A percentile compares a stretch with the other conserved stretches of the same genome.
These are phyloP conservation scores for Nannizziopsis barbatae DNA, from an alignment of 2,329 filamentous ascomycete species.

Conservation along the genomic window DNA sequence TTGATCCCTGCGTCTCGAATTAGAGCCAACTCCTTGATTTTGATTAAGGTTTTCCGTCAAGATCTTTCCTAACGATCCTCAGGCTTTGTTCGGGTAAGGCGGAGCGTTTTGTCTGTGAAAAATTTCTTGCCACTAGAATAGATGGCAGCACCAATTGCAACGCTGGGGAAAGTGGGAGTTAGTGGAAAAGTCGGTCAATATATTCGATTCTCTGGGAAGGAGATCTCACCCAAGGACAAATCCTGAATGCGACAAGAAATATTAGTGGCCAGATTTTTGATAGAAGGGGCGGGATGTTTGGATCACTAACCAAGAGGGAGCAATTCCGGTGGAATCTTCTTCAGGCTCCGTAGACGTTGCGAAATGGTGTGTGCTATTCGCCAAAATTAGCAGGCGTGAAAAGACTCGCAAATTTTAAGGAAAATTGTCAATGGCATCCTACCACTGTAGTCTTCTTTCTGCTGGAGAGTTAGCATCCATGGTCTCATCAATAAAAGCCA, in stretches of 20 bases:
- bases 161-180: constrained; percentile 29
- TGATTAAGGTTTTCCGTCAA: not conserved
- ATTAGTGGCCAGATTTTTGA: not conserved
- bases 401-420: not conserved
- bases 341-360: constrained; percentile 81
- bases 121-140: constrained; percentile 81
- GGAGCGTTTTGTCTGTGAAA: constrained; percentile 79
- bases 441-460: constrained; percentile 12
- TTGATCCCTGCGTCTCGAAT: constrained; percentile 2
- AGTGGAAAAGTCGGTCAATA: constrained; percentile 17
- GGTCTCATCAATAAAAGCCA: not conserved
- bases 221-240: constrained; percentile 68
- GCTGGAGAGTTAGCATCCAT: constrained; percentile 3
- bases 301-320: constrained; percentile 70
- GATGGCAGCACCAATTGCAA: constrained; percentile 62
- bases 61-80: constrained; percentile 24
- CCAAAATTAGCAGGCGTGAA: constrained; percentile 8
- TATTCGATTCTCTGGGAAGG: constrained; percentile 12
- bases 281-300: not conserved
- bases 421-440: not conserved
- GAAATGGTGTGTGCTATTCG: constrained; percentile 82
- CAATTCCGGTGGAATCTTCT: constrained; percentile 86
- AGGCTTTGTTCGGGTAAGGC: constrained; percentile 61
- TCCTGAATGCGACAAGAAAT: constrained; percentile 44
- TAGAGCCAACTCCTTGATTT: not conserved